Evolutionary conservation across 2,329 filamentous ascomycete species (phyloP), one percentile per base, ranked within the genome.

Genomic region (Microascus cirrosus): DNA sequence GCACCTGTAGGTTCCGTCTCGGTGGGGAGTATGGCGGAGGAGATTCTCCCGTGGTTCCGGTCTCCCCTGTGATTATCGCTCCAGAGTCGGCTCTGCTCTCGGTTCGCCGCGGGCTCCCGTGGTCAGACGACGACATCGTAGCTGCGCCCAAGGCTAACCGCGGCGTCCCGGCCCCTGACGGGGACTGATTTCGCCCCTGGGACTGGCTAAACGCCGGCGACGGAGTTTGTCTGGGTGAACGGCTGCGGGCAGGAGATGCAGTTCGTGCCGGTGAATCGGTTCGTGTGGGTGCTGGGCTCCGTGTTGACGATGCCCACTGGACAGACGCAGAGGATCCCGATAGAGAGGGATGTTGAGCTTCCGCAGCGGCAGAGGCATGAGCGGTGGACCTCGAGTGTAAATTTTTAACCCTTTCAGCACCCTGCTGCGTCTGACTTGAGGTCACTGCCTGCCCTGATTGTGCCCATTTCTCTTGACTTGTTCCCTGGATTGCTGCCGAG

Each of bases 1-100:
- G 65, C 15, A 56, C 64, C 32, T 68, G 67, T n/a, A 69, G 66
- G 7, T 69, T 66, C 51, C 69, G 68, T 32, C 74, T 70, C 0
- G 76, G 72, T 0, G 78, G 75, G 12, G 80, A 81, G 60, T 85
- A 83, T 1, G 82, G 79, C 0, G 82, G 81, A 2, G 82, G 80
- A 34, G 74, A 66, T 22, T 79, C 76, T 10, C 63, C 13, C 65
- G 6, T 69, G 62, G 7, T 53, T 15, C 28, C 22, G 25, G 20
- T 35, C 39, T 52, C 53, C 48, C 56, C 28, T 22, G 11, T 22
- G 22, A 55, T 34, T 25, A 35, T 24, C 8, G 18, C 20, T 25
- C 34, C n/a, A 50, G 39, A 35, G 25, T 36, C 25, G 28, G 55
- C 42, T 13, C 24, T 59, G 54, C 36, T 50, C 22, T 55, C 36